These are phyloP conservation scores for Calonectria leucothoes DNA, from an alignment of 2,329 filamentous ascomycete species.

Conservation along the genomic window DNA sequence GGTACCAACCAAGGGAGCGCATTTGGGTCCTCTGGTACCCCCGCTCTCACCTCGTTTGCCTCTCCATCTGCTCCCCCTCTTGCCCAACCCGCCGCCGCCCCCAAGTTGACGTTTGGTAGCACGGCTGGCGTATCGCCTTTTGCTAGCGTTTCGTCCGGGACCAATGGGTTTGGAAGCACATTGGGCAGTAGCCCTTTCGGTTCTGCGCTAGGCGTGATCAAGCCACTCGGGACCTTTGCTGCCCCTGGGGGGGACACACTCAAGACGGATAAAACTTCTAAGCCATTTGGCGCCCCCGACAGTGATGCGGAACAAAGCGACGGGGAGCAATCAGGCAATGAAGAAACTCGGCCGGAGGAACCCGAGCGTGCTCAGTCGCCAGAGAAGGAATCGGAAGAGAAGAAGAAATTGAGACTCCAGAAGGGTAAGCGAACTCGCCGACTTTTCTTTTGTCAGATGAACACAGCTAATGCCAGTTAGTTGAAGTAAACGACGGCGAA, in stretches of 20 bases:
- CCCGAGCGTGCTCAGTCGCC: constrained; percentile 58
- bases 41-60: constrained; percentile 48
- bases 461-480: constrained; percentile 55
- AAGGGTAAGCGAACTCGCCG: constrained; percentile 67
- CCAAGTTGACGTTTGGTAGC: constrained; percentile 63
- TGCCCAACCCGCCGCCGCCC: constrained; percentile 46
- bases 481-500: constrained; percentile 85
- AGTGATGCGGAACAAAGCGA: constrained; percentile 69
- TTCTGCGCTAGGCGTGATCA: constrained; percentile 52
- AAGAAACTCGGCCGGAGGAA: constrained; percentile 57
- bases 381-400: constrained; percentile 70
- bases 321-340: constrained; percentile 52
- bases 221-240: constrained; percentile 75
- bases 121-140: constrained; percentile 59
- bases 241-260: constrained; percentile 64
- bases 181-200: constrained; percentile 55
- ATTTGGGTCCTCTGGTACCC: constrained; percentile 60
- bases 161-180: constrained; percentile 61
- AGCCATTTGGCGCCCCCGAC: constrained; percentile 82
- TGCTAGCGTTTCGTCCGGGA: constrained; percentile 53
- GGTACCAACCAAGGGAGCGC: constrained; percentile 60
- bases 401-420: constrained; percentile 74
- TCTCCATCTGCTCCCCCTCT: constrained; percentile 42
- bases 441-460: neutral
- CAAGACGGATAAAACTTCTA: constrained; percentile 71